phyloP scores from a whole-genome alignment of 768 basidiomycete species.

The Polyporus arcularius region DNA sequence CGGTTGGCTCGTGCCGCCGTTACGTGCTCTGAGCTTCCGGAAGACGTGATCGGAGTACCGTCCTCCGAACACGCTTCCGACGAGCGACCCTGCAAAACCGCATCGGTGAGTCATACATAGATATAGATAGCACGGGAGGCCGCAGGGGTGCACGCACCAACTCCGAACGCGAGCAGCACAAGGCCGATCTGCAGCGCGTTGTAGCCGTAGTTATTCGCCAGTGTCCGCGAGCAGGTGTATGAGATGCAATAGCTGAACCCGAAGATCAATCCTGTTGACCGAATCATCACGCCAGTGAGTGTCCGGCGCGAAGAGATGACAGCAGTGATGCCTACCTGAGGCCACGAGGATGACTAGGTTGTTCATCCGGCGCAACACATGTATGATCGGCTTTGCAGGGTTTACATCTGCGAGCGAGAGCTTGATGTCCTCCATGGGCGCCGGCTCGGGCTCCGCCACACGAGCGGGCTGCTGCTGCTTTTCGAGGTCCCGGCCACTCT shows the following conservation, averaged over 20 bases:
- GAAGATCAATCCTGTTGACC: conserved; percentile 60
- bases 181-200: conserved; percentile 72
- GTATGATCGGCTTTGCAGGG: conserved; percentile 62
- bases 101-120: background rate
- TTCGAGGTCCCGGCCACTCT: conserved; percentile 17
- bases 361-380: conserved; percentile 60
- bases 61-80: conserved; percentile 61
- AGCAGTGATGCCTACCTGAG: conserved; percentile 49
- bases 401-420: conserved; percentile 74
- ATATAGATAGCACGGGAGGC: background rate
- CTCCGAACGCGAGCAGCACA: conserved; percentile 73
- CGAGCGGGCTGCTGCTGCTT: conserved; percentile 27
- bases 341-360: conserved; percentile 67
- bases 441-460: background rate
- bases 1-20: conserved; percentile 53
- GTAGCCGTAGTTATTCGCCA: conserved; percentile 64
- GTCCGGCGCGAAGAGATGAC: background rate
- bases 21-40: conserved; percentile 39
- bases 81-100: conserved; percentile 41
- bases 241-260: conserved; percentile 69
- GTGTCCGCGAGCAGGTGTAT: conserved; percentile 75
- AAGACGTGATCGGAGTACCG: conserved; percentile 58
- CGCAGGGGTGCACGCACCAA: conserved; percentile 44
- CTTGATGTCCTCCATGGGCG: conserved; percentile 36
- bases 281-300: background rate